Evolutionary conservation across 345 rosid species (phyloP).

Genomic region (Arabis alpina): DNA sequence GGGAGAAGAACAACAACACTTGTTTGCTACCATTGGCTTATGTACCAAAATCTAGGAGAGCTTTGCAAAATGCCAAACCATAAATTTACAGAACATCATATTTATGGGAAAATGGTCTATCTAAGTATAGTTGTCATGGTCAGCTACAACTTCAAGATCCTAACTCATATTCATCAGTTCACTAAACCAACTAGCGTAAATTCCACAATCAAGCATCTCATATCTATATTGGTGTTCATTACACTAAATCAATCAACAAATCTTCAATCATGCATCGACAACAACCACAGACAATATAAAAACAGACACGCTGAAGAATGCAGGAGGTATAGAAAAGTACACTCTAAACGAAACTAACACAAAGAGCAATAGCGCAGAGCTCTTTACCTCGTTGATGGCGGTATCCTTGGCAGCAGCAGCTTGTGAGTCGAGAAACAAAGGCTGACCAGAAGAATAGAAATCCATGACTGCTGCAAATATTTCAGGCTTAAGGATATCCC

Average conservation of each 20-base stretch:
- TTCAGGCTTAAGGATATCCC: constrained; percentile 93
- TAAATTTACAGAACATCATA: background rate
- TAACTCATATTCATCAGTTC: constrained; percentile 14
- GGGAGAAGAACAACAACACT: too few species aligned
- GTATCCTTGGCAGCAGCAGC: constrained; percentile 84
- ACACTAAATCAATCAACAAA: too few species aligned
- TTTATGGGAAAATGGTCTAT: background rate
- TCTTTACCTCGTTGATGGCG: constrained; percentile 71
- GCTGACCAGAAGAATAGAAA: constrained; percentile 87
- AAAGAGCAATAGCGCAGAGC: background rate
- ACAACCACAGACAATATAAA: background rate
- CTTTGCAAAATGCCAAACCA: background rate
- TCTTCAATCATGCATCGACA: background rate
- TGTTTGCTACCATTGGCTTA: too few species aligned
- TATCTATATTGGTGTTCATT: too few species aligned
- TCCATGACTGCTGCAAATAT: constrained; percentile 93
- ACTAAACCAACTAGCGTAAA: background rate
- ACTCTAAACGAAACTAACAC: background rate
- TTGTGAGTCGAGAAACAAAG: constrained; percentile 77
- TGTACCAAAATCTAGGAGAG: background rate
- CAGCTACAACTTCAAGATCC: background rate
- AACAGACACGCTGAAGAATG: background rate
- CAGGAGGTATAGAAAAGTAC: background rate
- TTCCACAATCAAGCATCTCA: background rate
- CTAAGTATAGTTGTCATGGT: background rate